Evolutionary conservation across 2,329 filamentous ascomycete species (phyloP), one percentile per base, ranked within the genome.

Genomic region (Helotiales sp.): DNA sequence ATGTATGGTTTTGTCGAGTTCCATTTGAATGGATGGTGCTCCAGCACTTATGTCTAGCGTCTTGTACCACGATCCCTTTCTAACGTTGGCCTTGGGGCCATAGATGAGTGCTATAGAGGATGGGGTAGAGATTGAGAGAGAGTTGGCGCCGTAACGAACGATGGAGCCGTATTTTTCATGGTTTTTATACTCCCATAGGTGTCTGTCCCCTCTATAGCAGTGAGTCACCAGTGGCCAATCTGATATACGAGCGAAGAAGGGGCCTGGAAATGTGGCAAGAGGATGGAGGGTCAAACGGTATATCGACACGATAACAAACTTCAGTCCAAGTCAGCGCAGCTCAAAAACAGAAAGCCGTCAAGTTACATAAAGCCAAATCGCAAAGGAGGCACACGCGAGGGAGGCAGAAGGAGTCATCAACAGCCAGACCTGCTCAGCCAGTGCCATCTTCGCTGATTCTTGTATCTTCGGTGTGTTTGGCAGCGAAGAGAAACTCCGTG

Each of bases 231-330:
- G 30, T 2, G 55, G 55, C 58, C 58, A 61, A 53, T 61, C 61
- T 22, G 61, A 56, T 8, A 63, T 57, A 17, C 52, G 38, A 19
- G 55, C 59, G 12, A 56, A 52, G 22, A 86, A 74, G 0, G 86
- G 87, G 1, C 86, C 86, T 1, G 85, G 86, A 62, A 87, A 87
- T 57, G 81, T 83, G 17, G 84, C 79, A 9, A 89, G 73, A 3
- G 86, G 85, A 66, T 89, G 86, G 70, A 88, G 82, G 69, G 79
- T 84, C 57, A 87, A 64, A 55, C 83, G 77, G 68, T 88, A 87
- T 42, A 83, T 50, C 17, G 48, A 49, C 15, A 63, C 31, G 9
- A 34, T 15, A 9, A 34, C 31, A 15, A 34, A 34, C 31, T 34
- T n/a, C n/a, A n/a, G n/a, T n/a, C n/a, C n/a, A n/a, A n/a, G n/a